Evolutionary conservation across 1,284 basidiomycete species (phyloP).

Genomic region (Ganoderma sinense): DNA sequence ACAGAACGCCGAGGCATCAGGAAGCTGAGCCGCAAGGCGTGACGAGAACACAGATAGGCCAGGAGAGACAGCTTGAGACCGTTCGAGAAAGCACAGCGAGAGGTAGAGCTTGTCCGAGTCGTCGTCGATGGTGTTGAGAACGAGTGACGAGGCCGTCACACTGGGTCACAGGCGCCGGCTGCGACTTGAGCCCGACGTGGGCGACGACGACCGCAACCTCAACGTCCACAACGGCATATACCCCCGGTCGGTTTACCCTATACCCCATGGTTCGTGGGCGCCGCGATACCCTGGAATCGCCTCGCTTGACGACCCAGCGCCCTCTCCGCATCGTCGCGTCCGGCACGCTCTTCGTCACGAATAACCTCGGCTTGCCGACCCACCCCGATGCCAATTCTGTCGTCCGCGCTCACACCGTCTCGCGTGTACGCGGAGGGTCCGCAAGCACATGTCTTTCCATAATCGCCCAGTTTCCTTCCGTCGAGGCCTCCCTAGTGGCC

Average conservation of each 20-base stretch:
- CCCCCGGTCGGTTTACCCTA: neutral
- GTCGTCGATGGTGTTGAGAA: neutral
- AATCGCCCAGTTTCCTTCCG: slow-evolving; percentile 70
- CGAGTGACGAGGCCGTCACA: neutral
- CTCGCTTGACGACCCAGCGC: slow-evolving; percentile 29
- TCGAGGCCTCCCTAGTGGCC: slow-evolving; percentile 76
- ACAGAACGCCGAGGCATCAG: neutral
- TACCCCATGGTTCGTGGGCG: slow-evolving; percentile 41
- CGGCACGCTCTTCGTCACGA: slow-evolving; percentile 80
- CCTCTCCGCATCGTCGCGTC: slow-evolving; percentile 78
- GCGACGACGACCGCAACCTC: slow-evolving; percentile 22
- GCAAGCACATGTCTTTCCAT: slow-evolving; percentile 75
- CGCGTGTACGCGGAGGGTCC: slow-evolving; percentile 71
- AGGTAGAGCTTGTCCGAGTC: neutral
- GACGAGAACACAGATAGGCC: neutral
- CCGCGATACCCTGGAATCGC: slow-evolving; percentile 38
- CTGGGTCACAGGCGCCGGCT: neutral
- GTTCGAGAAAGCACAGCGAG: neutral
- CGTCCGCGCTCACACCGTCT: slow-evolving; percentile 74
- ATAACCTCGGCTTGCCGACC: slow-evolving; percentile 66
- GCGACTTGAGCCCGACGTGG: slow-evolving; percentile 11
- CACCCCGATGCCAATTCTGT: slow-evolving; percentile 67
- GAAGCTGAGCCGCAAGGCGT: neutral
- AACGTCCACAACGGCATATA: slow-evolving; percentile 11
- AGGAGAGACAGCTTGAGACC: neutral